Percentiles rank a stretch among this genome's conserved stretches.
These are phyloP conservation scores for Royoungia palumana DNA, from an alignment of 768 basidiomycete species.

Conservation along the genomic window DNA sequence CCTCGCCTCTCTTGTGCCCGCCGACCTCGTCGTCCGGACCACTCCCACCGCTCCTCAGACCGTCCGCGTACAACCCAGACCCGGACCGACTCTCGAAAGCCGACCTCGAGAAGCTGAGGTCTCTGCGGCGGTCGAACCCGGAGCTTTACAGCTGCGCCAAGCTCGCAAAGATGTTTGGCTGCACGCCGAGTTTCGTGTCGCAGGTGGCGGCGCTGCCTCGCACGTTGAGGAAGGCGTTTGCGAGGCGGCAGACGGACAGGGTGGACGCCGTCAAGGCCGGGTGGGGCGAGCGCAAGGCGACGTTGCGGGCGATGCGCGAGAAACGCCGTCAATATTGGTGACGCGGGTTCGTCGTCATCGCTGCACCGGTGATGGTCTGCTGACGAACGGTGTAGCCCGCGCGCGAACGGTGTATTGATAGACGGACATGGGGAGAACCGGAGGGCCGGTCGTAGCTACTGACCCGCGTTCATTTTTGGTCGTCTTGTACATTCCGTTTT, in stretches of 20 bases:
- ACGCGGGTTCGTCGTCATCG: constrained; percentile 9
- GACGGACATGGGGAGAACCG: background rate
- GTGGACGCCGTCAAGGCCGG: constrained; percentile 46
- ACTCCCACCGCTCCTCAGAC: constrained; percentile 49
- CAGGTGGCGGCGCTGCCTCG: constrained; percentile 61
- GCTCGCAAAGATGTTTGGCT: constrained; percentile 76
- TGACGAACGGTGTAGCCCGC: too few relatives aligned
- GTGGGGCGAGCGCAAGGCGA: constrained; percentile 71
- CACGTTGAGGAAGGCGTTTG: constrained; percentile 41
- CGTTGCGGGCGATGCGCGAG: constrained; percentile 58
- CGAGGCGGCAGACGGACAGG: constrained; percentile 42
- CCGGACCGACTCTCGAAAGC: constrained; percentile 48
- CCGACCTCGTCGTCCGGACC: constrained; percentile 27
- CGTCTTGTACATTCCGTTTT: background rate
- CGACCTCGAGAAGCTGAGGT: constrained; percentile 52
- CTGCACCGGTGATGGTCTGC: too few relatives aligned
- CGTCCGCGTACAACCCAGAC: constrained; percentile 32
- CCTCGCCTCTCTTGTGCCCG: constrained; percentile 64
- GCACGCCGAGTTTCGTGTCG: constrained; percentile 65
- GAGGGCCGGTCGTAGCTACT: background rate
- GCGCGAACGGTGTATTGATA: too few relatives aligned
- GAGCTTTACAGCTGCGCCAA: constrained; percentile 54
- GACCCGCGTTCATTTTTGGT: too few relatives aligned
- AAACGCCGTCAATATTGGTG: constrained; percentile 77
- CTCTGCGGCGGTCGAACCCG: constrained; percentile 58